phyloP scores from a whole-genome alignment of 148 eudicot species.

The Diospyros lotus region DNA sequence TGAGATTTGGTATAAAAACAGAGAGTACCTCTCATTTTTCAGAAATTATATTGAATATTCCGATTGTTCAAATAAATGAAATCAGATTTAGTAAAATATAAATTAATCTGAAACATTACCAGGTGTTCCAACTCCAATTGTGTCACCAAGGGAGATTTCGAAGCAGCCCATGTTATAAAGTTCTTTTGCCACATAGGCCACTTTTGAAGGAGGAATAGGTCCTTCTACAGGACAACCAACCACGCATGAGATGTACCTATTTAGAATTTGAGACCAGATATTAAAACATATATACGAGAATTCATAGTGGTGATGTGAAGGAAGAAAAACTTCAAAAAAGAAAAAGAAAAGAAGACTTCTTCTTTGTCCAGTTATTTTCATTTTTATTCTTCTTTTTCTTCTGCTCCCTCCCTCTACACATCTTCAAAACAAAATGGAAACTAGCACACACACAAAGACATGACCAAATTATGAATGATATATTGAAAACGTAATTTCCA shows the following conservation, averaged over 20 bases:
- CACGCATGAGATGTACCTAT: conserved; percentile 86
- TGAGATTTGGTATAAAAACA: too few relatives aligned
- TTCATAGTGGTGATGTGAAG: too few relatives aligned
- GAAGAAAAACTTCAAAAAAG: too few relatives aligned
- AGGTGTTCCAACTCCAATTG: conserved; percentile 83
- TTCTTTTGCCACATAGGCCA: conserved; percentile 86
- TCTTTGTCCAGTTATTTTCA: too few relatives aligned
- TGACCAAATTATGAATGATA: background rate
- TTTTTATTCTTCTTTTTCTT: background rate
- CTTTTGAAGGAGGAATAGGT: conserved; percentile 66
- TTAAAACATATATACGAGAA: background rate
- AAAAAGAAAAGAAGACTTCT: too few relatives aligned
- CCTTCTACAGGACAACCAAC: conserved; percentile 98
- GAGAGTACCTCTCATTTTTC: too few relatives aligned
- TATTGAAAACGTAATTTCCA: background rate
- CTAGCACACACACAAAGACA: background rate
- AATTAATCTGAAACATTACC: conserved; percentile 38
- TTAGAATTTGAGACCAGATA: conserved; percentile 16
- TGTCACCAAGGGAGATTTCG: conserved; percentile 92
- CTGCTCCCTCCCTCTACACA: background rate
- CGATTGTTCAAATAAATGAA: too few relatives aligned
- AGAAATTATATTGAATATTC: too few relatives aligned
- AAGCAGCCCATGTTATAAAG: conserved; percentile 93
- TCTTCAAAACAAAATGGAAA: background rate
- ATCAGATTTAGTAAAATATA: background rate